Conservation (phyloP, 805 yeast species). For the Myxozyma lipomycoides region DNA sequence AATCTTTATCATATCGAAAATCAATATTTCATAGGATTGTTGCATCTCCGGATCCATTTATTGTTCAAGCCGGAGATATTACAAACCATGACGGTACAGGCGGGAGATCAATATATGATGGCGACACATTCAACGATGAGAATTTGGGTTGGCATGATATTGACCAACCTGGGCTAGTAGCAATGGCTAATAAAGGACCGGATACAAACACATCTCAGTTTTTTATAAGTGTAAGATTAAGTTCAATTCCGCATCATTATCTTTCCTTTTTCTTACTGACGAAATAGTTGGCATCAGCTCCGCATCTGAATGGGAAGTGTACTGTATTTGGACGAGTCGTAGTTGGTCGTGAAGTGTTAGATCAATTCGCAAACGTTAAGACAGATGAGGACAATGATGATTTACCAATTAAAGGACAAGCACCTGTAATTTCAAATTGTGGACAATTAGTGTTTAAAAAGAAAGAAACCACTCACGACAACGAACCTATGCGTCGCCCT, state of each 20-base stretch:
- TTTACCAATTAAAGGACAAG: constrained; percentile 19
- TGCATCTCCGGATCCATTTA: constrained; percentile 49
- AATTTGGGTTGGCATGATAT: constrained; percentile 57
- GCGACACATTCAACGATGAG: constrained; percentile 68
- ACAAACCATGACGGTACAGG: constrained; percentile 60
- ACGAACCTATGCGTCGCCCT: no score
- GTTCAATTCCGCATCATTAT: neutral
- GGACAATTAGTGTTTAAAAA: constrained; percentile 25
- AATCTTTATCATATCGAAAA: constrained; percentile 56
- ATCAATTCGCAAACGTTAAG: constrained; percentile 14
- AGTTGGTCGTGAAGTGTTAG: constrained; percentile 11
- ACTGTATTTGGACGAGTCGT: constrained; percentile 70
- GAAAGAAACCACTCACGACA: constrained; percentile 6
- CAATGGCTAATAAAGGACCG: constrained; percentile 71
- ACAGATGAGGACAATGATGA: constrained; percentile 17
- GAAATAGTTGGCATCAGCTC: constrained; percentile 14
- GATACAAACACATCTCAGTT: constrained; percentile 82
- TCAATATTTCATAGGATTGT: constrained; percentile 74
- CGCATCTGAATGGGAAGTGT: constrained; percentile 88
- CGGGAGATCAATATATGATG: constrained; percentile 65
- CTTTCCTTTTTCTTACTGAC: neutral
- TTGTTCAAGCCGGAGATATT: constrained; percentile 86
- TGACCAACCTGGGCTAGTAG: constrained; percentile 58
- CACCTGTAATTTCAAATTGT: constrained; percentile 21
- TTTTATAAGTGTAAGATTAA: constrained; percentile 57